Conservation (phyloP, 495 filamentous ascomycete species). For the Aspergillus avenaceus region DNA sequence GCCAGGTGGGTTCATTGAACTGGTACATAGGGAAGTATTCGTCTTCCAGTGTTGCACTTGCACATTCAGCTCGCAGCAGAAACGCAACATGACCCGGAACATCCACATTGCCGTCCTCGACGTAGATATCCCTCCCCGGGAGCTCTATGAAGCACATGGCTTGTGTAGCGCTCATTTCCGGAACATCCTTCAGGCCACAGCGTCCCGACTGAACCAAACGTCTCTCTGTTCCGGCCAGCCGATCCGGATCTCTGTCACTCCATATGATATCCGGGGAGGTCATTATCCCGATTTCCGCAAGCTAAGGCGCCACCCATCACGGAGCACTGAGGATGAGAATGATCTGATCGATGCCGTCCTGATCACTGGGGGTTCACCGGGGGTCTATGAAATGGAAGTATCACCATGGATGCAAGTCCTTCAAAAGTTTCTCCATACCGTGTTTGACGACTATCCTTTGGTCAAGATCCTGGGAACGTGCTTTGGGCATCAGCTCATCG, state of each 20-base stretch:
- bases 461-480: conserved; percentile 38
- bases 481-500: conserved; percentile 40
- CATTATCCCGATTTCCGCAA: conserved; percentile 15
- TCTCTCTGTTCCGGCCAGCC: conserved; percentile 8
- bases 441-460: conserved; percentile 32
- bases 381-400: conserved; percentile 24
- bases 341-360: conserved; percentile 31
- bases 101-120: conserved; percentile 26
- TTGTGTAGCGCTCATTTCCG: conserved; percentile 34
- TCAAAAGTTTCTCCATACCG: conserved; percentile 20
- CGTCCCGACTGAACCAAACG: conserved; percentile 19
- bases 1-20: no score
- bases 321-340: no score
- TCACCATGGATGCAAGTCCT: conserved; percentile 28
- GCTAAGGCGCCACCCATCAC: neutral
- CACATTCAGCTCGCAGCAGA: neutral
- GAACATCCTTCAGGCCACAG: conserved; percentile 27
- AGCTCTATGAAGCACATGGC: conserved; percentile 27
- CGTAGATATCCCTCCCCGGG: conserved; percentile 28
- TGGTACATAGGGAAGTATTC: no score
- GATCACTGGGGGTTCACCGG: conserved; percentile 30
- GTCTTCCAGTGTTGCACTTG: no score
- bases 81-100: neutral
- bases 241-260: conserved; percentile 23
- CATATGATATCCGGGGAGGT: conserved; percentile 30